Base-by-base conservation (phyloP, 495 filamentous ascomycete genomes). In the Aspergillus panamensis region DNA sequence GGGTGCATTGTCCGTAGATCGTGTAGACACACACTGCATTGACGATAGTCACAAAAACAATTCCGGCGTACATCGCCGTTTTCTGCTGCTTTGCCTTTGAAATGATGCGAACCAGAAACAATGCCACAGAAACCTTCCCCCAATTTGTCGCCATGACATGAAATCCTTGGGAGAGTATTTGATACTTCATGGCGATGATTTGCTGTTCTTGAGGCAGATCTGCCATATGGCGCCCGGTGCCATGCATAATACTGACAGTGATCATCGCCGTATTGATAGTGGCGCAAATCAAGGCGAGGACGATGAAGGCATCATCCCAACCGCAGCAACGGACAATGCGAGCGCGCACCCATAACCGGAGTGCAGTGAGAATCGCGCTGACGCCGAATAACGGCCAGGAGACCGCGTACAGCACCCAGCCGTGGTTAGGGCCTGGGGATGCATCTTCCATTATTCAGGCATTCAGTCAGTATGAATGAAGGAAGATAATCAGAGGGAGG, bases 71-170 rank as follows among this genome's bases (percentile, higher is more conserved):
- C 39, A 61, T 56, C 2, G 16, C 40, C 8, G 8, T 16, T 29
- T 56, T 51, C 37, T 61, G 53, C 20, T 48, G 31, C 53, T 61
- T 61, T 1, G 44, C 53, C 20, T 48, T 44, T 1, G 48, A 47
- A 12, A 61, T 61, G 42, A 61, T 61, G 3, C 59, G 53, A 6
- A 61, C 32, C n/a, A 61, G 21, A 32, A 61, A 61, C 21, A 61
- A 8, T 13, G 53, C 59, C 2, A 61, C 59, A 1, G 59, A 61
- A 2, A 57, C 53, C 29, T 61, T 61, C 9, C 59, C 59, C 59
- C 59, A 61, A 37, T 57, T 61, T 0, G 53, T 61, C 31, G 48
- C 40, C 59, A 61, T 61, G 30, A 61, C 59, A 43, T 61, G 59
- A 32, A 56, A 61, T 6, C 59, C 59, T 19, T 56, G 53, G 17